Evolutionary conservation across 2,329 filamentous ascomycete species (phyloP).

Genomic region (Colletotrichum phormii): DNA sequence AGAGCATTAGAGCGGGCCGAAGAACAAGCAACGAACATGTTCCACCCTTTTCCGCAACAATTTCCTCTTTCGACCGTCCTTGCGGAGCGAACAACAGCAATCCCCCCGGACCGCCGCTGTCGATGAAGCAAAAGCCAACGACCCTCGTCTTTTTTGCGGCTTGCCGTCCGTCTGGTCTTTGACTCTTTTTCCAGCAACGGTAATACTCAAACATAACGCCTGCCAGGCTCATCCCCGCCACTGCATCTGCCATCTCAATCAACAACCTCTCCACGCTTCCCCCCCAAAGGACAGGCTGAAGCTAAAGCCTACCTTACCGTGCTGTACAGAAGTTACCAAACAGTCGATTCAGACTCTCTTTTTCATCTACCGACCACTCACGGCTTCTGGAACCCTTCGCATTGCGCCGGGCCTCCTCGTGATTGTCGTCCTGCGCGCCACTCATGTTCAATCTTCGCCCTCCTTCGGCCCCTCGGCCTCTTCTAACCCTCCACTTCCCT

Average conservation of each 20-base stretch:
- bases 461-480: neutral
- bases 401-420: neutral
- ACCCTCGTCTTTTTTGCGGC: slow-evolving; percentile 2
- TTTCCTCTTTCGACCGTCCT: slow-evolving; percentile 31
- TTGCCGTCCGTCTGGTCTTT: neutral
- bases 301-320: neutral
- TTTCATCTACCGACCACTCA: neutral
- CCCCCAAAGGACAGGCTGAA: neutral
- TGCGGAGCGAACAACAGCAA: slow-evolving; percentile 5
- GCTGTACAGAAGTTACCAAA: neutral
- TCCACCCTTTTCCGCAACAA: slow-evolving; percentile 21
- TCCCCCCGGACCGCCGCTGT: slow-evolving; percentile 9
- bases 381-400: neutral
- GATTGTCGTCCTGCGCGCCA: neutral
- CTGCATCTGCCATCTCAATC: slow-evolving; percentile 31
- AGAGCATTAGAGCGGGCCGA: neutral
- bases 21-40: slow-evolving; percentile 1
- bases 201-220: neutral
- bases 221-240: slow-evolving; percentile 18
- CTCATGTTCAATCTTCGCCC: neutral
- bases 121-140: slow-evolving; percentile 20
- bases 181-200: neutral
- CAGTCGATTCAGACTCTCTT: neutral
- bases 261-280: neutral
- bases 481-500: neutral